phyloP scores from a whole-genome alignment of 768 basidiomycete genomes.

The Tubosaeta sp. region DNA sequence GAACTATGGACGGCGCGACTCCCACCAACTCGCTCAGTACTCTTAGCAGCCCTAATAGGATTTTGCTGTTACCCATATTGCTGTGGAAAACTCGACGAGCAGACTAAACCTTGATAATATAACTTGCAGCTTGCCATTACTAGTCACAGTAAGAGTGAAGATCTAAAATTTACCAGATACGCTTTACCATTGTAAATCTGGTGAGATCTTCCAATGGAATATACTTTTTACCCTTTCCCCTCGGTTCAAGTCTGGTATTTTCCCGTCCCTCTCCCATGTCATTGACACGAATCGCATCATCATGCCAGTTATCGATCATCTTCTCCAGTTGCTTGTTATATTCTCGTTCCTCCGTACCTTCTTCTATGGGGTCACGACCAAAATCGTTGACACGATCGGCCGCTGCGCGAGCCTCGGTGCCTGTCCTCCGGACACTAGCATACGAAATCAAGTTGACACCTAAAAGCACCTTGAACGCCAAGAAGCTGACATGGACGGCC shows the following conservation, averaged over 20 bases:
- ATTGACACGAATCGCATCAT: slow-evolving; percentile 61
- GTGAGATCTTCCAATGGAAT: slow-evolving; percentile 86
- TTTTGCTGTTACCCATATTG: too few relatives aligned
- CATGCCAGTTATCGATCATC: slow-evolving; percentile 61
- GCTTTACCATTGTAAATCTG: slow-evolving; percentile 93
- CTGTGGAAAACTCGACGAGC: too few relatives aligned
- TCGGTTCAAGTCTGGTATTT: slow-evolving; percentile 16
- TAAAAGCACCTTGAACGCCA: slow-evolving; percentile 88
- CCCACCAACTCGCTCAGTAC: too few relatives aligned
- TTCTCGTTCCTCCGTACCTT: slow-evolving; percentile 81
- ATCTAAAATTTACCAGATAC: slow-evolving; percentile 56
- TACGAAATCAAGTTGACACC: slow-evolving; percentile 85
- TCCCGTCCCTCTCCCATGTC: slow-evolving; percentile 64
- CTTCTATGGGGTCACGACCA: slow-evolving; percentile 88
- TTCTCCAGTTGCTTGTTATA: slow-evolving; percentile 82
- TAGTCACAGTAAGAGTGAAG: background rate
- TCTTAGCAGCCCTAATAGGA: too few relatives aligned
- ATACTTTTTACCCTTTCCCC: slow-evolving; percentile 38
- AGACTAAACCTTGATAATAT: too few relatives aligned
- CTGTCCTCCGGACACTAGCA: slow-evolving; percentile 66
- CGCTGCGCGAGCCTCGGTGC: slow-evolving; percentile 71
- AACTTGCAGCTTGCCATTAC: background rate
- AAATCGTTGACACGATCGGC: slow-evolving; percentile 83
- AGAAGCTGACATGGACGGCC: slow-evolving; percentile 44
- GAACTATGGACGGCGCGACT: too few relatives aligned